Percentiles rank a stretch among this genome's conserved stretches.
Evolutionary conservation across 257 asterid genomes (phyloP).

Genomic region (Solanum corneliomulleri): DNA sequence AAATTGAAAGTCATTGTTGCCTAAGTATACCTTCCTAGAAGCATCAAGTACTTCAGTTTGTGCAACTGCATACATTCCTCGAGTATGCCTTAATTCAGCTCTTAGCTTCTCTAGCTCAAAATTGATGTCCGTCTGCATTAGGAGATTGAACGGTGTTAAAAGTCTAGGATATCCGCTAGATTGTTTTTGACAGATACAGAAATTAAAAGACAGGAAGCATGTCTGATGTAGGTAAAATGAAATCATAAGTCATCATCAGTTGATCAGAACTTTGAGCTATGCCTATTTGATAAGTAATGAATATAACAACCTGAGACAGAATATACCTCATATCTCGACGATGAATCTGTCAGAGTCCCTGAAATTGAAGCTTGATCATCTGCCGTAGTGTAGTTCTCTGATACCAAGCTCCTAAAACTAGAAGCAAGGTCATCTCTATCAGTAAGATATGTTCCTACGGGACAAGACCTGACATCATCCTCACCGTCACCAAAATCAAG

Average conservation of each 20-base stretch:
- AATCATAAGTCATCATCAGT: neutral
- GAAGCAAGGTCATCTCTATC: constrained; percentile 12
- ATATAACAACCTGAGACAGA: neutral
- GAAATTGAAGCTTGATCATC: constrained; percentile 29
- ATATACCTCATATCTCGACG: constrained; percentile 37
- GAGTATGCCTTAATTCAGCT: constrained; percentile 59
- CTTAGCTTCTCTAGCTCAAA: constrained; percentile 82
- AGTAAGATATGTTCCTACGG: constrained; percentile 5
- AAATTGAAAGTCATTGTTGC: neutral
- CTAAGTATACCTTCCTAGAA: constrained; percentile 60
- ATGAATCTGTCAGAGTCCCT: constrained; percentile 15
- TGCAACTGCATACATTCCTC: constrained; percentile 77
- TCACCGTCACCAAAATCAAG: constrained; percentile 11
- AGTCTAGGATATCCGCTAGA: neutral
- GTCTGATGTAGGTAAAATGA: neutral
- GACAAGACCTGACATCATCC: constrained; percentile 4
- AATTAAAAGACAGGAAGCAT: neutral
- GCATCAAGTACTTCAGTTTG: constrained; percentile 72
- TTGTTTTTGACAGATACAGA: neutral
- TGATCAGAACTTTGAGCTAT: neutral
- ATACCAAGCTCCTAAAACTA: constrained; percentile 25
- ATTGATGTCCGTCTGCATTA: constrained; percentile 37
- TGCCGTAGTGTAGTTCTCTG: constrained; percentile 7
- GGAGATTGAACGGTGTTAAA: neutral
- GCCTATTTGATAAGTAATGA: neutral